Base-by-base conservation (phyloP, 192 early-diverging fungal genomes). In the Dissophora globulifera region DNA sequence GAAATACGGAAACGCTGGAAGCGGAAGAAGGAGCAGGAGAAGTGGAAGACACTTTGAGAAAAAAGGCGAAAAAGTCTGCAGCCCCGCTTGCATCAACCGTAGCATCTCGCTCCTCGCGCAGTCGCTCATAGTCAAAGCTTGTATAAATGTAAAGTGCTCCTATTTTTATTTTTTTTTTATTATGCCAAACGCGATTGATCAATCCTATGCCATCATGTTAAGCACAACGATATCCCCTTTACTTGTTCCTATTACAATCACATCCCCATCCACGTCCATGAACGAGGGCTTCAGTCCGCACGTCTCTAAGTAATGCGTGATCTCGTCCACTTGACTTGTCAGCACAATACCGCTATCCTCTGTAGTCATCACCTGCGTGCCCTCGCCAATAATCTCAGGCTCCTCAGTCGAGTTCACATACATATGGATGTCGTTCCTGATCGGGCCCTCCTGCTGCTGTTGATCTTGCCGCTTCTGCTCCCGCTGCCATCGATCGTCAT, bases 261-360 rank as follows among this genome's bases (percentile, higher is more conserved):
- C 51, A 33, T 67, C 72, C 27, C 67, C 72, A 12, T 76, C 72
- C 13, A 76, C 72, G 16, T 76, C 72, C 72, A 76, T 76, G 31
- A 76, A 76, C 13, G 72, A 76, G 0, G 72, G 72, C 19, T 67
- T 76, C 15, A 76, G 58, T 38, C 72, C 72, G 54, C 72, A 76
- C 1, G 43, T 50, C 13, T 67, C 52, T 1, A 76, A 47, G 35
- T 76, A 76, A 13, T 66, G 25, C 6, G 52, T 23, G 2, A 76
- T 54, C 17, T 33, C 57, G 5, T 65, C 50, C 2, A 50, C 46
- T 35, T 40, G 63, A 50, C 72, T 76, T 10, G 72, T 66, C 33
- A 76, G 25, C 3, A 67, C 58, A 32, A 67, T 57, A 17, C 64
- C 72, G 3, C 16, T 13, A 29, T 56, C 56, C 17, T 60, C 70